Percentiles rank a stretch among this genome's conserved stretches.
Conservation (phyloP, 129 eudicot species). For the Mikania micrantha region DNA sequence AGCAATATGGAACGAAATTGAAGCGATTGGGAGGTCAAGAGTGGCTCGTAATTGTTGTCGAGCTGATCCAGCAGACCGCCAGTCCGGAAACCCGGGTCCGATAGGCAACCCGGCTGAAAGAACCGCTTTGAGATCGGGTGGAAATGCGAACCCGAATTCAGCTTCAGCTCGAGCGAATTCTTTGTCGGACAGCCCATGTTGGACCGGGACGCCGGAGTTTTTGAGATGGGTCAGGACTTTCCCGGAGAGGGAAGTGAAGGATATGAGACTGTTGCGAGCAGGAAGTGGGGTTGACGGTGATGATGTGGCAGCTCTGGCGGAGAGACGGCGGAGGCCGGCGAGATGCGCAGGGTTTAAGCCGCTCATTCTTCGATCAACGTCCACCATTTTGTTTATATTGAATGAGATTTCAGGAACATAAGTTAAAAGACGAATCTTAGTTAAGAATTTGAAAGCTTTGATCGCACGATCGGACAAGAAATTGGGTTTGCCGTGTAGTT, state of each 20-base stretch:
- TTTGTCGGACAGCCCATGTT: constrained; percentile 54
- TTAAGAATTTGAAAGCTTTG: constrained; percentile 1
- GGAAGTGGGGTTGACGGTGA: constrained; percentile 68
- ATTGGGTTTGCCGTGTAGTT: not conserved
- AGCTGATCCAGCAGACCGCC: constrained; percentile 63
- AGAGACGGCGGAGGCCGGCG: constrained; percentile 97
- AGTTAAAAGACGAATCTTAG: not conserved
- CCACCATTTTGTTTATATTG: constrained; percentile 54
- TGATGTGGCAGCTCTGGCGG: constrained; percentile 83
- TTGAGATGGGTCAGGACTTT: constrained; percentile 62
- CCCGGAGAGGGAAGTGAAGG: constrained; percentile 75
- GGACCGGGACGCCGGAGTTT: constrained; percentile 47
- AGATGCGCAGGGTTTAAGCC: constrained; percentile 80
- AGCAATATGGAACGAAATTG: constrained; percentile 74
- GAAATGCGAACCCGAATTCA: constrained; percentile 89
- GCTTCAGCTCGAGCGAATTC: constrained; percentile 89
- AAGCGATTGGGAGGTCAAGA: constrained; percentile 75
- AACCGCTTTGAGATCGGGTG: constrained; percentile 82
- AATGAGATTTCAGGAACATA: not conserved
- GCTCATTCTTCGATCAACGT: constrained; percentile 84
- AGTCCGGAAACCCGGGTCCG: constrained; percentile 93
- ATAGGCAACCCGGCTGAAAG: constrained; percentile 70
- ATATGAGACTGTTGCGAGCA: constrained; percentile 63
- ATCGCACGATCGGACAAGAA: not conserved
- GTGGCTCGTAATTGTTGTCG: constrained; percentile 62